Evolutionary conservation across 2,329 filamentous ascomycete species (phyloP).

Genomic region (Sclerotinia subarctica): DNA sequence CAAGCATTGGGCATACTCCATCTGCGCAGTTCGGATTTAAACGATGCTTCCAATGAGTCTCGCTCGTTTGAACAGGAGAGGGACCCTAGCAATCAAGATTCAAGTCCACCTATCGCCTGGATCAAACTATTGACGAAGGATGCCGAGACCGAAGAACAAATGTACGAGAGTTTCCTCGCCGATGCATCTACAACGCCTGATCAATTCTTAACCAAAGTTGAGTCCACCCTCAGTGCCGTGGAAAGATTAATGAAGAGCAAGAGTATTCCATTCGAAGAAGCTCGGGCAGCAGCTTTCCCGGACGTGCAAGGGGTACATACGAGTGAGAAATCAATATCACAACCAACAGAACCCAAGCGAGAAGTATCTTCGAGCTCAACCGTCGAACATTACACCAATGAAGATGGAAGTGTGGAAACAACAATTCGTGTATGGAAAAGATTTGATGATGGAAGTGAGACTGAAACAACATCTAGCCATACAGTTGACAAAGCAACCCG

Average conservation of each 20-base stretch:
- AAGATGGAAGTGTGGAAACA: conserved; percentile 26
- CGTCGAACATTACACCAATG: conserved; percentile 20
- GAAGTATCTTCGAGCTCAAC: conserved; percentile 24
- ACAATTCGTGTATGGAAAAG: conserved; percentile 21
- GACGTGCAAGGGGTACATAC: background rate
- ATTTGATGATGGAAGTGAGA: conserved; percentile 24
- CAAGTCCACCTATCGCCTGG: background rate
- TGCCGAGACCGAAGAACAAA: conserved; percentile 34
- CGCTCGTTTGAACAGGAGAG: background rate
- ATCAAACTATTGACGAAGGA: background rate
- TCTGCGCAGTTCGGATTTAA: background rate
- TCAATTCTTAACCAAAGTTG: conserved; percentile 6
- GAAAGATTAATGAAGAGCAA: conserved; percentile 14
- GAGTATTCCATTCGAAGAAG: background rate
- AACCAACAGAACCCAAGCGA: background rate
- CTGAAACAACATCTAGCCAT: conserved; percentile 20
- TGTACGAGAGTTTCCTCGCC: conserved; percentile 32
- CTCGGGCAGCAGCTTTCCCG: background rate
- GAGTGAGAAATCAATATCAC: background rate
- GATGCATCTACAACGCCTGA: conserved; percentile 7
- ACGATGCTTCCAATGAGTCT: background rate
- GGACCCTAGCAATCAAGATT: background rate
- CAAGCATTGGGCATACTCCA: conserved; percentile 16
- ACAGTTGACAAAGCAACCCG: background rate
- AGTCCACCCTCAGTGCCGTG: conserved; percentile 6